Evolutionary conservation across 805 yeast genomes (phyloP).

Genomic region (Wickerhamomyces queroliae): DNA sequence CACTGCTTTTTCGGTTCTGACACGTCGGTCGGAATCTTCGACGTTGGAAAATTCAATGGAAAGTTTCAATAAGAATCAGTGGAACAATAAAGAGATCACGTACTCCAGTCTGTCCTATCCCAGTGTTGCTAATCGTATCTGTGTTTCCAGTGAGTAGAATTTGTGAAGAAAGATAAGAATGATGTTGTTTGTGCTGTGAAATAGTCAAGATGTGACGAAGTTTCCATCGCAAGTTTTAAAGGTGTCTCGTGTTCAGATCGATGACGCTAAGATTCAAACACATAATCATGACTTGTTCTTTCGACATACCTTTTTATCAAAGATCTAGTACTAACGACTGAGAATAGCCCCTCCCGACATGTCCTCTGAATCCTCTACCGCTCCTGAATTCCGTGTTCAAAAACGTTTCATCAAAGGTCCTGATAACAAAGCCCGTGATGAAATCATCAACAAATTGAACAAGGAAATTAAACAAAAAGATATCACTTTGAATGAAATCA

Average conservation of each 20-base stretch:
- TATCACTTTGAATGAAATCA: conserved; percentile 43
- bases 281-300: too few species aligned
- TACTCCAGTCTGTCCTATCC: background rate
- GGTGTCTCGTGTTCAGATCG: too few species aligned
- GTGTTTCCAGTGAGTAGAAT: background rate
- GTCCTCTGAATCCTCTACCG: conserved; percentile 6
- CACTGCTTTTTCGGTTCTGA: too few species aligned
- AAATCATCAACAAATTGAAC: conserved; percentile 46
- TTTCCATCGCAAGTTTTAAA: too few species aligned
- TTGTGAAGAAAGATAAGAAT: background rate
- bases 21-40: too few species aligned
- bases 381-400: conserved; percentile 18
- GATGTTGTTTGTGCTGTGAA: too few species aligned
- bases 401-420: conserved; percentile 62
- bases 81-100: background rate
- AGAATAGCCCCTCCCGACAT: background rate
- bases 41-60: background rate
- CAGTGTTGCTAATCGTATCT: background rate
- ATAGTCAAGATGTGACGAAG: too few species aligned
- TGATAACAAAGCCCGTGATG: conserved; percentile 60
- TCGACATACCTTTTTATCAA: background rate
- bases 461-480: conserved; percentile 62
- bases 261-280: too few species aligned
- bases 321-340: background rate
- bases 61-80: too few species aligned